phyloP scores from a whole-genome alignment of 345 rosid species.

The Geranium rotundifolium region DNA sequence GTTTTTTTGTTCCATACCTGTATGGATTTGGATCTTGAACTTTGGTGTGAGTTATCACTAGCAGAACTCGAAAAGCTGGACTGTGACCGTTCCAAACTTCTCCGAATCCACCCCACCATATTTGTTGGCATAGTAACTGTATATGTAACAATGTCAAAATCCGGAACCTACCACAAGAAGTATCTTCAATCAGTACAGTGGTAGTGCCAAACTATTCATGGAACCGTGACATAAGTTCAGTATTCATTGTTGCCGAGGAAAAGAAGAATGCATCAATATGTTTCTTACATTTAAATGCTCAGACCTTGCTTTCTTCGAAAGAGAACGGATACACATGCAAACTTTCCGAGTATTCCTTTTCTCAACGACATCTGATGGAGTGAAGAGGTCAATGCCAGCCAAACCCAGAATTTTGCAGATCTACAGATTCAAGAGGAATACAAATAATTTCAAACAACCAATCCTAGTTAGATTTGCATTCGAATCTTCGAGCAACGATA shows the following conservation, averaged over 20 bases:
- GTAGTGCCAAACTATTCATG: not conserved
- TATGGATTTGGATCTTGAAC: constrained; percentile 1
- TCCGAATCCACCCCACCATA: constrained; percentile 19
- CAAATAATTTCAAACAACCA: not conserved
- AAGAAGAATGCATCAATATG: not conserved
- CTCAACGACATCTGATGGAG: constrained; percentile 27
- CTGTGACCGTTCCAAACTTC: constrained; percentile 18
- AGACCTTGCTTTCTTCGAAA: constrained; percentile 21
- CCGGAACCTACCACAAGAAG: constrained; percentile 20
- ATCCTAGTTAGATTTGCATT: not conserved
- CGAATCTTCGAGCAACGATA: not conserved
- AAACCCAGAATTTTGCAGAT: constrained; percentile 23
- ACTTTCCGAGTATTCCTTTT: constrained; percentile 19
- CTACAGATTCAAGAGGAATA: constrained; percentile 11
- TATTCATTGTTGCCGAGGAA: not conserved
- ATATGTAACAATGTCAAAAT: constrained; percentile 21
- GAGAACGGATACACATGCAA: constrained; percentile 22
- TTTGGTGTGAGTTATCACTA: not conserved
- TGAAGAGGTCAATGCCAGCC: constrained; percentile 22
- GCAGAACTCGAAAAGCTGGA: constrained; percentile 6
- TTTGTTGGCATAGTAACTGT: constrained; percentile 18
- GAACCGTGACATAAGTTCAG: not conserved
- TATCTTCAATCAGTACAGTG: not conserved
- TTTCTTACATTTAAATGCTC: constrained; percentile 18
- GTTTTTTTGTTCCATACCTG: constrained; percentile 7